Base-by-base conservation (phyloP, 495 filamentous ascomycete species). In the Ramalina peruviana region DNA sequence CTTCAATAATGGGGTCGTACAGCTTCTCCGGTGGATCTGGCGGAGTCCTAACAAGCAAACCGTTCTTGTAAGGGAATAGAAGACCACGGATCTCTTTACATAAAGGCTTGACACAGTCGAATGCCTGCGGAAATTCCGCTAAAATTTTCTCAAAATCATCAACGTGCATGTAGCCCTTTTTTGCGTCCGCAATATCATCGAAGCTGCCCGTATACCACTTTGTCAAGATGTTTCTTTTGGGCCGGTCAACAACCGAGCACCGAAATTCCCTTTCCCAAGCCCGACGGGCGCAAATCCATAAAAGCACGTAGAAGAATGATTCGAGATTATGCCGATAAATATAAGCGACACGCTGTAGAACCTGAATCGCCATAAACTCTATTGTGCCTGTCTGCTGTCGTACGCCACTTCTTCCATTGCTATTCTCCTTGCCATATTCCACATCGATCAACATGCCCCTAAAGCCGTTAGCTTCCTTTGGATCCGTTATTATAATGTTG, bases 301-400 rank as follows among this genome's bases (percentile, higher is more conserved):
- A 23, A 2, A 23, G 4, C 4, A 23, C 23, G 23, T 23, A 23
- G 4, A 23, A 23, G 23, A 23, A 23, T 2, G 23, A 23, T 23
- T 23, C 23, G 4, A 23, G 23, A 23, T 23, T 23, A 23, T 68
- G 60, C 6, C 58, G 61, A 54, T 67, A 67, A 33, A 54, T 67
- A 48, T 67, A 57, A 36, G 50, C 42, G 43, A 62, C 44, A 25
- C 57, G 52, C 46, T 57, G 40, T 40, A 72, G 48, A 27, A 72
- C 60, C 36, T 66, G 55, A 54, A 70, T 68, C 16, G 68, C 68
- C 52, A 71, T 65, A 36, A 65, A 66, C 19, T 53, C 51, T 27
- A 53, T 48, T 23, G 20, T 53, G 21, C 44, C 44, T 19, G 44
- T 53, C 16, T 49, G 21, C 36, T 53, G 27, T 4, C 26, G 20